These are phyloP conservation scores for Tricholomella constricta DNA, from an alignment of 768 basidiomycete species.

Conservation along the genomic window DNA sequence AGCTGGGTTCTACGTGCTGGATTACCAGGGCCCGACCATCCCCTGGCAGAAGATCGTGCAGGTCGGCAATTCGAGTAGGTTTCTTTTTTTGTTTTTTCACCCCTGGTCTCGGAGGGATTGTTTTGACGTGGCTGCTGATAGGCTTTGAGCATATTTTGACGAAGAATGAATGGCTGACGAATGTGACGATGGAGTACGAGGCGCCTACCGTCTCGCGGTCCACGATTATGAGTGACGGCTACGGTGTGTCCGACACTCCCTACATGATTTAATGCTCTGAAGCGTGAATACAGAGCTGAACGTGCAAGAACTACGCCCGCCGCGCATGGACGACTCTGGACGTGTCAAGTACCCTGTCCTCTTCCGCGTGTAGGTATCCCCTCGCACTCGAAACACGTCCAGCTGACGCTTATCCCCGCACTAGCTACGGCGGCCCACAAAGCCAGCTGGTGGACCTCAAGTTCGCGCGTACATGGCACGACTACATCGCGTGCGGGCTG, in stretches of 20 bases:
- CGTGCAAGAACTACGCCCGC: conserved; percentile 88
- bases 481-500: conserved; percentile 78
- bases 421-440: conserved; percentile 87
- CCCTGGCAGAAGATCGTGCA: conserved; percentile 87
- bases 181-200: conserved; percentile 68
- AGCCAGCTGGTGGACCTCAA: conserved; percentile 75
- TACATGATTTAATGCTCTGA: conserved; percentile 6
- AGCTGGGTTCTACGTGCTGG: conserved; percentile 81
- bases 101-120: not conserved
- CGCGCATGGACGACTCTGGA: conserved; percentile 92
- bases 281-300: conserved; percentile 67
- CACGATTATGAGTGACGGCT: conserved; percentile 79
- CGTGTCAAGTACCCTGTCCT: conserved; percentile 94
- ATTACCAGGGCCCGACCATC: conserved; percentile 77
- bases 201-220: conserved; percentile 67
- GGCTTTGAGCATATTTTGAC: conserved; percentile 68
- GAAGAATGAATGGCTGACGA: conserved; percentile 67
- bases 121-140: conserved; percentile 30
- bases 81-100: not conserved
- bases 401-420: conserved; percentile 7
- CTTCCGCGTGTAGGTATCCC: conserved; percentile 69
- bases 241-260: conserved; percentile 50
- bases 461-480: conserved; percentile 81
- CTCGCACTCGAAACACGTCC: conserved; percentile 16
- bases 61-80: conserved; percentile 43